phyloP scores from a whole-genome alignment of 768 basidiomycete genomes.

The Lactarius hengduanensis region DNA sequence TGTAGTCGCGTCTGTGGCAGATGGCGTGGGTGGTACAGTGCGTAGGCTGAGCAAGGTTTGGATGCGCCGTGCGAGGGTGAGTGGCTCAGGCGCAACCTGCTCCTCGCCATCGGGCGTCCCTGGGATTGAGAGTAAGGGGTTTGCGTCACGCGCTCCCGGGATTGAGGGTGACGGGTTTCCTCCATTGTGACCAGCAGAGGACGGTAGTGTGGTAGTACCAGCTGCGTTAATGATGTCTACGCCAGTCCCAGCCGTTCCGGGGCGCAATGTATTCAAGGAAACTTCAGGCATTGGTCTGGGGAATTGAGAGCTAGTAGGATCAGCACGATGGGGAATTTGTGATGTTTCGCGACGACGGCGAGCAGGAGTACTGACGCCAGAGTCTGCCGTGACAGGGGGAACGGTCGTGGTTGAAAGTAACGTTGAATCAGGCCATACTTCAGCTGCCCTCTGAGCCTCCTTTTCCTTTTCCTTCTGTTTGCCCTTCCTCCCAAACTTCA shows the following conservation, averaged over 20 bases:
- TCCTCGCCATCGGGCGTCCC: conserved; percentile 11
- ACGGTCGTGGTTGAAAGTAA: not conserved
- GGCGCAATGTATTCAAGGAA: not conserved
- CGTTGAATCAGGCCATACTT: conserved; percentile 31
- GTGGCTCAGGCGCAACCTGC: conserved; percentile 38
- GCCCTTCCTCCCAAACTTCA: conserved; percentile 27
- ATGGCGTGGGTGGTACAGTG: conserved; percentile 30
- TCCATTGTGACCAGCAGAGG: not conserved
- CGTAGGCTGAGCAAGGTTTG: conserved; percentile 51
- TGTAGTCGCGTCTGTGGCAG: conserved; percentile 28
- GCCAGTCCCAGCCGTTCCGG: conserved; percentile 3
- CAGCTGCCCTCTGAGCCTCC: conserved; percentile 1
- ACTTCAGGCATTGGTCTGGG: not conserved
- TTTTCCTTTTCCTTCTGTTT: conserved; percentile 17
- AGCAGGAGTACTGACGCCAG: not conserved
- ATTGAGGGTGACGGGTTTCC: not conserved
- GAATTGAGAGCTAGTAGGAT: not conserved
- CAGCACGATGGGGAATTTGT: not conserved
- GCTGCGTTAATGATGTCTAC: not conserved
- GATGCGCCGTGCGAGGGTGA: conserved; percentile 49
- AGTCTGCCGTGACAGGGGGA: not conserved
- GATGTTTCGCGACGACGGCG: not conserved
- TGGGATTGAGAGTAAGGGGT: not conserved
- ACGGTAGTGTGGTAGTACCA: not conserved
- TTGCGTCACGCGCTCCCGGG: not conserved